Evolutionary conservation across 2,329 filamentous ascomycete species (phyloP).

Genomic region (Drechmeria coniospora): DNA sequence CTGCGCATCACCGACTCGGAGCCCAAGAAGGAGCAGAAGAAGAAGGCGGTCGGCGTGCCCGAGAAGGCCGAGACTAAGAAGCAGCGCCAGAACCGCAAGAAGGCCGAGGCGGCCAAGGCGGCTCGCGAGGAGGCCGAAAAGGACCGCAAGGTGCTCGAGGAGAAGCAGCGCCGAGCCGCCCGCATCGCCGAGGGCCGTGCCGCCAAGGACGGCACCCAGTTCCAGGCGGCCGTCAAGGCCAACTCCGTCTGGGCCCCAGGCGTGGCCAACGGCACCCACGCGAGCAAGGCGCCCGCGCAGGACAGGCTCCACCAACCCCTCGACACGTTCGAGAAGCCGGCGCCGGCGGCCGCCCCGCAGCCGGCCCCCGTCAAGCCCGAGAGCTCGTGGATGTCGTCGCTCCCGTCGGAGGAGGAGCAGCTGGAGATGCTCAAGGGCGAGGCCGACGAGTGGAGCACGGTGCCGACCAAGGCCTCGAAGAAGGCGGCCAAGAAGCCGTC

Average conservation of each 20-base stretch:
- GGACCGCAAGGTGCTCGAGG: slow-evolving; percentile 58
- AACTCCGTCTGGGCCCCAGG: slow-evolving; percentile 29
- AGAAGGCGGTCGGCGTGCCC: slow-evolving; percentile 44
- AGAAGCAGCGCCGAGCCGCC: slow-evolving; percentile 71
- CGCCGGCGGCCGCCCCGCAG: slow-evolving; percentile 16
- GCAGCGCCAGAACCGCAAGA: slow-evolving; percentile 82
- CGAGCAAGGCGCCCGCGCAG: slow-evolving; percentile 14
- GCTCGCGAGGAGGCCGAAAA: slow-evolving; percentile 64
- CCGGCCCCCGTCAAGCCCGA: slow-evolving; percentile 17
- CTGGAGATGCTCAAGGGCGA: slow-evolving; percentile 38
- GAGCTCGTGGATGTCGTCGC: slow-evolving; percentile 31
- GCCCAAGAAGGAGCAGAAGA: slow-evolving; percentile 48
- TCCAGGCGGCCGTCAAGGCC: slow-evolving; percentile 28
- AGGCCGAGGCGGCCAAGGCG: slow-evolving; percentile 66
- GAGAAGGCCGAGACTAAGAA: slow-evolving; percentile 78
- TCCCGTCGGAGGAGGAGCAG: slow-evolving; percentile 48
- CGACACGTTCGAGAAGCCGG: slow-evolving; percentile 37
- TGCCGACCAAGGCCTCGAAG: slow-evolving; percentile 32
- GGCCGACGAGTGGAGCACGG: slow-evolving; percentile 44
- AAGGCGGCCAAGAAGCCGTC: slow-evolving; percentile 23
- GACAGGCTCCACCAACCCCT: slow-evolving; percentile 32
- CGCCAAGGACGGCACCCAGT: slow-evolving; percentile 62
- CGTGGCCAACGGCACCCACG: slow-evolving; percentile 16
- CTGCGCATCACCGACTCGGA: slow-evolving; percentile 59
- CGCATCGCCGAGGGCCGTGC: slow-evolving; percentile 69